A percentile compares a stretch with the other conserved stretches of the same genome.
phyloP scores from a whole-genome alignment of 345 rosid species.

The Ceriops decandra region DNA sequence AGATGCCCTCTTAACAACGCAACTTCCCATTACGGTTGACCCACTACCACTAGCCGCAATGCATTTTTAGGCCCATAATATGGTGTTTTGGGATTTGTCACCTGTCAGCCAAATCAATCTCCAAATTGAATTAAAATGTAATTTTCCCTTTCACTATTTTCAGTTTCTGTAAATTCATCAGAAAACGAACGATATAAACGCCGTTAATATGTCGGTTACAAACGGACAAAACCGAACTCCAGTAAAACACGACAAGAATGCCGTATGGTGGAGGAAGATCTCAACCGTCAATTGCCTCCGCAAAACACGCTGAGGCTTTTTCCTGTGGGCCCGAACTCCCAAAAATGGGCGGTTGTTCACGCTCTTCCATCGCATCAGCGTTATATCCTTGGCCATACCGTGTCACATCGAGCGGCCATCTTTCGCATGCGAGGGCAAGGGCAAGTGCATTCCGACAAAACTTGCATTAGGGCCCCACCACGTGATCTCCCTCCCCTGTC shows the following conservation, averaged over 20 bases:
- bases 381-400: conserved; percentile 29
- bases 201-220: background rate
- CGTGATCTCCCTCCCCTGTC: conserved; percentile 21
- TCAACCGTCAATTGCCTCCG: conserved; percentile 32
- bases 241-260: conserved; percentile 13
- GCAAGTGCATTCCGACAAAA: conserved; percentile 56
- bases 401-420: conserved; percentile 6
- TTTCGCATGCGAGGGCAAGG: conserved; percentile 63
- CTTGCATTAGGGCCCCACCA: conserved; percentile 38
- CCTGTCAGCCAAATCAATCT: background rate
- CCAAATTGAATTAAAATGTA: no score
- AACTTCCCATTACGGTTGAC: background rate
- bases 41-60: conserved; percentile 9
- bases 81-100: background rate
- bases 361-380: conserved; percentile 24
- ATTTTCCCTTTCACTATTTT: no score
- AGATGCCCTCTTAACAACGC: no score
- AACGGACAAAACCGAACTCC: background rate
- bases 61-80: conserved; percentile 4
- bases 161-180: no score
- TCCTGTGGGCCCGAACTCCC: background rate
- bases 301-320: conserved; percentile 3
- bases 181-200: no score
- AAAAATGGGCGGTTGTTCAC: background rate
- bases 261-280: conserved; percentile 19